Percentiles rank a stretch among this genome's conserved stretches.
Conservation (phyloP, 306 rosid species). For the Pyrus bretschneideri region DNA sequence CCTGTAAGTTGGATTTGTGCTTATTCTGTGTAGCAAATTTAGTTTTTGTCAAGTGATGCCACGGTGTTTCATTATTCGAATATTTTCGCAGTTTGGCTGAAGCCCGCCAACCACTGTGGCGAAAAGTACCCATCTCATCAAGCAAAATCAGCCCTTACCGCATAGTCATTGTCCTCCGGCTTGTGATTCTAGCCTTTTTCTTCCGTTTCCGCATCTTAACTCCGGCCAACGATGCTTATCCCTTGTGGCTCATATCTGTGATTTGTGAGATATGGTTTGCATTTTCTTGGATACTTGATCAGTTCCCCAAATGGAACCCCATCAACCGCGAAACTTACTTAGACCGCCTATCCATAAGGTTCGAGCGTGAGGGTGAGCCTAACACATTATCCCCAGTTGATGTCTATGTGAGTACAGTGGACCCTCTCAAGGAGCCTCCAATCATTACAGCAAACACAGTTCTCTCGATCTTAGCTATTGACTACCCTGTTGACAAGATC, state of each 20-base stretch:
- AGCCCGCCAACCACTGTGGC: slow-evolving; percentile 85
- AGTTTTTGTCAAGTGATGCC: background rate
- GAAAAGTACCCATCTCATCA: slow-evolving; percentile 67
- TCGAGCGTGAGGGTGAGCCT: slow-evolving; percentile 65
- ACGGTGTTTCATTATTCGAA: background rate
- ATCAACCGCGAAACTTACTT: slow-evolving; percentile 70
- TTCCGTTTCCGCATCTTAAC: slow-evolving; percentile 69
- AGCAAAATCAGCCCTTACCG: slow-evolving; percentile 87
- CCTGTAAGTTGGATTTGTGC: slow-evolving; percentile 34
- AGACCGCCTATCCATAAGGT: slow-evolving; percentile 73
- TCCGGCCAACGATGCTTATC: slow-evolving; percentile 70
- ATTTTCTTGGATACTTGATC: slow-evolving; percentile 81
- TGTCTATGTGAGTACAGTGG: slow-evolving; percentile 75
- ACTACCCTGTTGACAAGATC: slow-evolving; percentile 82
- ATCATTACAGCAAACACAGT: slow-evolving; percentile 81
- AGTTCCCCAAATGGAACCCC: slow-evolving; percentile 91
- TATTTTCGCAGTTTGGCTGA: slow-evolving; percentile 49
- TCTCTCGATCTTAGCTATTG: slow-evolving; percentile 70
- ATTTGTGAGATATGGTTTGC: slow-evolving; percentile 90
- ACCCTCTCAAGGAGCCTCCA: slow-evolving; percentile 90
- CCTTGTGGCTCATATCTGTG: slow-evolving; percentile 80
- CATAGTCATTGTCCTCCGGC: slow-evolving; percentile 70
- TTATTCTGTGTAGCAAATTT: background rate
- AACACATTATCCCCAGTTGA: slow-evolving; percentile 54
- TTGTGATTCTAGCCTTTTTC: slow-evolving; percentile 64